Percentiles rank a stretch among this genome's conserved stretches.
phyloP scores from a whole-genome alignment of 2,329 filamentous ascomycete species.

The Hymenoscyphus occultus region DNA sequence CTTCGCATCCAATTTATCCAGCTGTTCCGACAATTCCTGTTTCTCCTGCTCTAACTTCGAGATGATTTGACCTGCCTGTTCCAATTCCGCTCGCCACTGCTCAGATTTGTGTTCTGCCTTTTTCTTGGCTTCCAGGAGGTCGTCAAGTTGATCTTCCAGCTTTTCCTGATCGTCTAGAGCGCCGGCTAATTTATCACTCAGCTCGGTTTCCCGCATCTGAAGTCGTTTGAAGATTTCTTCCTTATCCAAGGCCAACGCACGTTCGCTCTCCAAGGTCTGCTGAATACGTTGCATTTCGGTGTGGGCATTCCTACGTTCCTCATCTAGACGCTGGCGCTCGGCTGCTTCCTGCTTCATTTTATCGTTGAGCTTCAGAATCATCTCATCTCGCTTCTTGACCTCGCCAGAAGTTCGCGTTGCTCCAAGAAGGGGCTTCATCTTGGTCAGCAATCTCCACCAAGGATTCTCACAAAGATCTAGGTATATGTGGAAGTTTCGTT shows the following conservation, averaged over 20 bases:
- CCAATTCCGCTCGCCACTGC: constrained; percentile 73
- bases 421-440: constrained; percentile 92
- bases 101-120: constrained; percentile 82
- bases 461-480: constrained; percentile 85
- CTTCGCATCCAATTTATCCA: constrained; percentile 67
- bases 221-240: constrained; percentile 99
- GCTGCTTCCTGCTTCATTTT: constrained; percentile 76
- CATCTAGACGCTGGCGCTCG: constrained; percentile 78
- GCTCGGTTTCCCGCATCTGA: constrained; percentile 83
- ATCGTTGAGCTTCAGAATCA: constrained; percentile 81
- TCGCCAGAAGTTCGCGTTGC: constrained; percentile 88
- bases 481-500: constrained; percentile 90
- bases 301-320: constrained; percentile 84
- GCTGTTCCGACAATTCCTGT: constrained; percentile 63
- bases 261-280: constrained; percentile 91
- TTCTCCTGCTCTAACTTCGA: constrained; percentile 84
- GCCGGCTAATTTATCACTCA: constrained; percentile 88
- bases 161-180: constrained; percentile 92
- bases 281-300: constrained; percentile 85
- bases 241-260: constrained; percentile 93
- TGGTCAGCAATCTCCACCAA: constrained; percentile 94
- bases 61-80: constrained; percentile 88
- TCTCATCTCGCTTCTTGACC: constrained; percentile 91
- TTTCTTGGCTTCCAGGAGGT: constrained; percentile 84
- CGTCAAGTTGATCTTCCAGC: constrained; percentile 89